phyloP scores from a whole-genome alignment of 257 asterid species.

The Petunia axillaris region DNA sequence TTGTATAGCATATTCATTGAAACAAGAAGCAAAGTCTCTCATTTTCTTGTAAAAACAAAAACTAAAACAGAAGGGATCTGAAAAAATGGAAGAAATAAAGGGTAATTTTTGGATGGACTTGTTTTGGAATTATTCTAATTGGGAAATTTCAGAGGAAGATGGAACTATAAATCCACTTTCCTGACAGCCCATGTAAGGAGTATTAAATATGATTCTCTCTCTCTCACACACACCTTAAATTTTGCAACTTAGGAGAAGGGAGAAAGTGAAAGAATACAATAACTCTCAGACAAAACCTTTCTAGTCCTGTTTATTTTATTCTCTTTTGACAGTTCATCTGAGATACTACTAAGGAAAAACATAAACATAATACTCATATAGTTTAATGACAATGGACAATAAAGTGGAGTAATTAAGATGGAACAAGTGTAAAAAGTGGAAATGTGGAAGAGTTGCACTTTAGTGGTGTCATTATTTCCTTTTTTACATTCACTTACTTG shows the following conservation, averaged over 20 bases:
- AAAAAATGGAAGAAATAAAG: constrained; percentile 20
- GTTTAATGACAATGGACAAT: neutral
- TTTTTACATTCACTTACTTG: neutral
- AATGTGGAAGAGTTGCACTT: neutral
- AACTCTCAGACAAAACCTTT: constrained; percentile 31
- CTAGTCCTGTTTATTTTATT: constrained; percentile 29
- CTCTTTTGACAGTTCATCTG: constrained; percentile 47
- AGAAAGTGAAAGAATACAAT: constrained; percentile 22
- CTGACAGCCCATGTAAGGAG: constrained; percentile 37
- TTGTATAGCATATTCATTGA: constrained; percentile 67
- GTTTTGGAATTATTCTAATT: constrained; percentile 23
- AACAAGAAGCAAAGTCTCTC: constrained; percentile 74
- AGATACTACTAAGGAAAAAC: constrained; percentile 29
- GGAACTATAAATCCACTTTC: constrained; percentile 35
- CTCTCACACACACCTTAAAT: constrained; percentile 29
- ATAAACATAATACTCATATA: neutral
- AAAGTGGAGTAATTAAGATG: constrained; percentile 16
- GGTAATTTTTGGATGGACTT: constrained; percentile 30
- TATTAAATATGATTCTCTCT: constrained; percentile 37
- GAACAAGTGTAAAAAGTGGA: neutral
- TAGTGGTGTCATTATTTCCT: neutral
- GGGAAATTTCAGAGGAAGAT: constrained; percentile 33
- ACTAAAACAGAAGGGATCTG: neutral
- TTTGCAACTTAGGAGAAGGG: constrained; percentile 39
- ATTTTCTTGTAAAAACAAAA: constrained; percentile 29